Conservation (phyloP, 2,329 filamentous ascomycete genomes). For the Cytospora piceae region DNA sequence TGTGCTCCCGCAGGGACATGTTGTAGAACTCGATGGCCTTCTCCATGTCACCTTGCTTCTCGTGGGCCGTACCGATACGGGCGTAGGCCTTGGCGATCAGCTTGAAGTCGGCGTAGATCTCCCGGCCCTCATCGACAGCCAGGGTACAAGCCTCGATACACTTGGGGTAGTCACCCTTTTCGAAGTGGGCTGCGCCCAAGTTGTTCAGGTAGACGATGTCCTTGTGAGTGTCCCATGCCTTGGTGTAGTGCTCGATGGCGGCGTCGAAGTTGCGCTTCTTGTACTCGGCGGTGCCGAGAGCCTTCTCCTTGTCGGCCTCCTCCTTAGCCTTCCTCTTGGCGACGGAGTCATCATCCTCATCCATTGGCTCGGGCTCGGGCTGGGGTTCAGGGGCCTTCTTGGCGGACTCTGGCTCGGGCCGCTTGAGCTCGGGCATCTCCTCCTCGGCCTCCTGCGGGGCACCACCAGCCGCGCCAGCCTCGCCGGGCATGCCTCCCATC, state of each 20-base stretch:
- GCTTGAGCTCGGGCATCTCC: conserved; percentile 72
- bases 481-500: conserved; percentile 49
- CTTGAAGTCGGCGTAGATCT: conserved; percentile 95
- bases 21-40: conserved; percentile 89
- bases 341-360: conserved; percentile 78
- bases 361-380: conserved; percentile 67
- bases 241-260: conserved; percentile 90
- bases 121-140: conserved; percentile 87
- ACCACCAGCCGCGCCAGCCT: conserved; percentile 39
- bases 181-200: conserved; percentile 88
- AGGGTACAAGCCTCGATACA: conserved; percentile 85
- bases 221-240: conserved; percentile 93
- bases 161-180: conserved; percentile 92
- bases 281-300: conserved; percentile 89
- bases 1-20: conserved; percentile 93
- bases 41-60: conserved; percentile 80
- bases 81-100: conserved; percentile 97
- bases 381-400: conserved; percentile 62
- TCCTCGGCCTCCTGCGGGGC: conserved; percentile 68
- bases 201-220: conserved; percentile 99
- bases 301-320: conserved; percentile 93
- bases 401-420: conserved; percentile 47
- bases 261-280: conserved; percentile 98
- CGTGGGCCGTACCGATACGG: conserved; percentile 90
- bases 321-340: conserved; percentile 90